These are phyloP conservation scores for Talaromyces adpressus DNA, from an alignment of 495 filamentous ascomycete species.

Conservation along the genomic window DNA sequence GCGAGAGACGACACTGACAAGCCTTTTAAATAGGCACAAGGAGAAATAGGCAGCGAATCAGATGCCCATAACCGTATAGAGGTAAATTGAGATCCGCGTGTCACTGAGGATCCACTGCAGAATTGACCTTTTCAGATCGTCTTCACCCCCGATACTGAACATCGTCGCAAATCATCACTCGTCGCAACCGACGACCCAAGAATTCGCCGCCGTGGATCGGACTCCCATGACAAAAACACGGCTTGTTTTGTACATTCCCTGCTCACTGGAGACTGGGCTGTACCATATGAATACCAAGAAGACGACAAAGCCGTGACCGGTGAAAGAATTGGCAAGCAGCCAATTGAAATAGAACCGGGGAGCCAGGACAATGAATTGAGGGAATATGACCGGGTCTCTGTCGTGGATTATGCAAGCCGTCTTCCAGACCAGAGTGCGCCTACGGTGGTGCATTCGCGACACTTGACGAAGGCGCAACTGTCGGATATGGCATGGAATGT, in stretches of 20 bases:
- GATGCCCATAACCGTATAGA: constrained; percentile 43
- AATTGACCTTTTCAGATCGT: constrained; percentile 48
- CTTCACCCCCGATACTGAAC: constrained; percentile 62
- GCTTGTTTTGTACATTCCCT: constrained; percentile 82
- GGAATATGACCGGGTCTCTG: constrained; percentile 7
- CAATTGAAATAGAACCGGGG: constrained; percentile 14
- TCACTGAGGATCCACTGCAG: no score
- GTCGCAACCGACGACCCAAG: constrained; percentile 48
- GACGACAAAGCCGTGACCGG: constrained; percentile 17
- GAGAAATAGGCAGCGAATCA: constrained; percentile 30
- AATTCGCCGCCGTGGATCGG: constrained; percentile 29
- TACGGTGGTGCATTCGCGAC: constrained; percentile 44
- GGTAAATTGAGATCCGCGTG: constrained; percentile 19
- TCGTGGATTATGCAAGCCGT: constrained; percentile 18
- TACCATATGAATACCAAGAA: constrained; percentile 15
- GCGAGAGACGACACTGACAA: not conserved
- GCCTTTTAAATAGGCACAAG: constrained; percentile 18
- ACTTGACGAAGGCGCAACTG: constrained; percentile 87
- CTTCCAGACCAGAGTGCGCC: constrained; percentile 17
- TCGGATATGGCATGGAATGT: constrained; percentile 96
- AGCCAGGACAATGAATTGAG: constrained; percentile 26
- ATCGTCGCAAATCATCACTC: constrained; percentile 81
- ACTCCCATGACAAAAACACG: constrained; percentile 42
- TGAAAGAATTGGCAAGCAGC: constrained; percentile 9
- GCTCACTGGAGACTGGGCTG: constrained; percentile 49